Evolutionary conservation across 371 early-diverging fungal genomes (phyloP).

Genomic region (Dinochytrium kinnereticum): DNA sequence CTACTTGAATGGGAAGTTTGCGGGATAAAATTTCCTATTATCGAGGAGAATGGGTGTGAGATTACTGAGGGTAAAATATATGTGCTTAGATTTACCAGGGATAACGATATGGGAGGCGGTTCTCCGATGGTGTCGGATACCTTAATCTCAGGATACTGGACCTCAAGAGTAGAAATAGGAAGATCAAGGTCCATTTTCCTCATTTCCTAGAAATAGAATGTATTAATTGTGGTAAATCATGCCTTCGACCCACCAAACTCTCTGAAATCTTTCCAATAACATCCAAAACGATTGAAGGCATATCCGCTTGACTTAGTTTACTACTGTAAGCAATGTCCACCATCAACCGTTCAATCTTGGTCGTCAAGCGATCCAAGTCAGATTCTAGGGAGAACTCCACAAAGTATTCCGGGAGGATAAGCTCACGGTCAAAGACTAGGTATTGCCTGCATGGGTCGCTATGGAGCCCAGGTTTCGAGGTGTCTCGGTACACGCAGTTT

Average conservation of each 20-base stretch:
- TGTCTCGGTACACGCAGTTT: conserved; percentile 22
- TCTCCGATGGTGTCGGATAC: background rate
- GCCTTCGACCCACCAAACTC: background rate
- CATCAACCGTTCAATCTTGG: conserved; percentile 44
- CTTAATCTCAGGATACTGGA: conserved; percentile 39
- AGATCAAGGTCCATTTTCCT: conserved; percentile 20
- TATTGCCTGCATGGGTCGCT: conserved; percentile 38
- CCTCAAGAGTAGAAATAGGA: conserved; percentile 34
- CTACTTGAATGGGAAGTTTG: conserved; percentile 17
- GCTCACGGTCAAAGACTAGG: conserved; percentile 33
- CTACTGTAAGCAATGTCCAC: conserved; percentile 54
- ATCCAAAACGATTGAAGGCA: conserved; percentile 50
- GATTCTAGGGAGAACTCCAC: conserved; percentile 53
- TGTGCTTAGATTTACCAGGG: conserved; percentile 21
- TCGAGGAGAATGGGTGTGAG: background rate
- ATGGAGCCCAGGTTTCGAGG: conserved; percentile 5
- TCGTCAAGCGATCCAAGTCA: conserved; percentile 38
- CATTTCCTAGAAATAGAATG: background rate
- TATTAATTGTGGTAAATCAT: background rate
- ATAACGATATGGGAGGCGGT: conserved; percentile 22
- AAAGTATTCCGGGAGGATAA: conserved; percentile 49
- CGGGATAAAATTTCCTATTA: conserved; percentile 30
- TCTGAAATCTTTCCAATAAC: conserved; percentile 30
- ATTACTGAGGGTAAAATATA: background rate
- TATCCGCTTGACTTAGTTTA: conserved; percentile 48